Base-by-base conservation (phyloP, 768 basidiomycete genomes). In the Megacollybia marginata region DNA sequence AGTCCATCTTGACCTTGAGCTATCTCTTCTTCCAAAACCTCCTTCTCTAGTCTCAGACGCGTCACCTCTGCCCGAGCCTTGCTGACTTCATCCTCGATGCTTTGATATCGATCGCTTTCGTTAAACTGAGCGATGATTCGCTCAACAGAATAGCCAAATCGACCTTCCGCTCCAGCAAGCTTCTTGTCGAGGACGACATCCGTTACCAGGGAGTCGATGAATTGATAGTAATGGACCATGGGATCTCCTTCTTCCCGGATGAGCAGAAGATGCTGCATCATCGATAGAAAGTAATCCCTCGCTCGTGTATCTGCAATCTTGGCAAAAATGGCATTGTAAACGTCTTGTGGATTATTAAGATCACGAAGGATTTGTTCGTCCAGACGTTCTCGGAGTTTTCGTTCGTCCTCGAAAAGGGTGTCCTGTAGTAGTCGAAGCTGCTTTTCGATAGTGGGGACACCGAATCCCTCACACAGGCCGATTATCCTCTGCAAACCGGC, bases 181-280 rank as follows among this genome's bases (percentile, higher is more conserved):
- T 93, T 92, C 65, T 91, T 88, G 65, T 94, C 92, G 68, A 95
- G 79, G 6, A 98, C 92, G 51, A 98, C 80, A 61, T 93, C 87
- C 43, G 90, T 83, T 42, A 98, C 80, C 42, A 97, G 73, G 7
- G 86, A 83, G 62, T 97, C 92, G 55, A 99, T 75, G 34, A 99
- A 78, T 63, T 91, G 91, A 65, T 88, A 97, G 63, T 94, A 89
- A 55, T 92, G 88, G 40, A 83, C 82, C 66, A 91, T 79, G 23
- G 83, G 74, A 33, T 85, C 84, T 5, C 86, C 90, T 56, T 97
- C 91, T 57, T 91, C 88, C 48, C 87, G 80, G 55, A 98, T 88
- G 55, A 98, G 79, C 16, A 97, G 74, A 50, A 99, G 65, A 66
- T 97, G 93, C 61, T 92, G 92, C 78, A 98, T 80, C 65, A 92